phyloP scores from a whole-genome alignment of 805 yeast species.

The Nakazawaea wyomingensis region DNA sequence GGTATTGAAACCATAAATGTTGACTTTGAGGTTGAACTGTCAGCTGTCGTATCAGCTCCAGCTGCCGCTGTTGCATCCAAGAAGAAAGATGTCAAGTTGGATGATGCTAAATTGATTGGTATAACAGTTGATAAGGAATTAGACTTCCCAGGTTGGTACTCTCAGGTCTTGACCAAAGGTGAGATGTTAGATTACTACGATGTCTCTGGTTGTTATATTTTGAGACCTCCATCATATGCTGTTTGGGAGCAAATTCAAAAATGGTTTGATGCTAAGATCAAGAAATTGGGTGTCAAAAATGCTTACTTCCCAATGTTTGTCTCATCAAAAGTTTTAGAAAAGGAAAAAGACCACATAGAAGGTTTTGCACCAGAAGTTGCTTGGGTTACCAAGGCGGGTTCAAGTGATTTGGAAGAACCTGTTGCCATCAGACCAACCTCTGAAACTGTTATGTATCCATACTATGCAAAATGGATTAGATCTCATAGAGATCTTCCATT shows the following conservation, averaged over 20 bases:
- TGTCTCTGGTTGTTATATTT: conserved; percentile 96
- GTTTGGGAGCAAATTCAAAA: conserved; percentile 93
- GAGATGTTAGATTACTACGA: conserved; percentile 99
- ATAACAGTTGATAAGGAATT: conserved; percentile 88
- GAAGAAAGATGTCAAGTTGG: conserved; percentile 47
- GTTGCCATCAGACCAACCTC: conserved; percentile 99
- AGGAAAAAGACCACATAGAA: conserved; percentile 97
- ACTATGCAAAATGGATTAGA: conserved; percentile 98
- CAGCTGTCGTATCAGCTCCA: conserved; percentile 37
- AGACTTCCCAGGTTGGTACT: conserved; percentile 97
- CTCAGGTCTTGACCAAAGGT: conserved; percentile 92
- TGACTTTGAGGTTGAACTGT: conserved; percentile 50
- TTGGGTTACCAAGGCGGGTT: conserved; percentile 98
- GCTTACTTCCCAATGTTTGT: conserved; percentile 99
- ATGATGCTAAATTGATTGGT: conserved; percentile 89
- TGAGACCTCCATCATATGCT: conserved; percentile 91
- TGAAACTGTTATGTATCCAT: conserved; percentile 99
- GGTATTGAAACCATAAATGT: conserved; percentile 47
- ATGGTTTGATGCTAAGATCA: conserved; percentile 79
- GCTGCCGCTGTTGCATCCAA: conserved; percentile 25
- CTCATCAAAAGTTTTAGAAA: conserved; percentile 85
- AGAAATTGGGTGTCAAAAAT: conserved; percentile 85
- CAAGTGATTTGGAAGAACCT: conserved; percentile 92
- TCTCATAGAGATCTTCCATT: conserved; percentile 97
- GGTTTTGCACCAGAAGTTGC: conserved; percentile 99